Base-by-base conservation (phyloP, 495 filamentous ascomycete species). In the Annulohypoxylon stygium region DNA sequence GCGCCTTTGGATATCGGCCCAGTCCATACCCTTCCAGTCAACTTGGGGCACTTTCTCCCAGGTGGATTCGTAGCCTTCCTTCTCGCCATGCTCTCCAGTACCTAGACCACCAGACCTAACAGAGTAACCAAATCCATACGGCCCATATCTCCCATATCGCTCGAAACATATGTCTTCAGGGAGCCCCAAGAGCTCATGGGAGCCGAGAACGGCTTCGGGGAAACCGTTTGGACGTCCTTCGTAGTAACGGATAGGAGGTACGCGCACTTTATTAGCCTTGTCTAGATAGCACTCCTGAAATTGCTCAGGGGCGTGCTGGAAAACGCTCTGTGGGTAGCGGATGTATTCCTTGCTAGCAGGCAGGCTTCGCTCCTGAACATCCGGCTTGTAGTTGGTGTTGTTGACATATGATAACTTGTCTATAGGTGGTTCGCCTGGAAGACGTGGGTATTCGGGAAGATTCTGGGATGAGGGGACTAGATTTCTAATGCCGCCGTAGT, bases 161-260 rank as follows among this genome's bases (percentile, higher is more conserved):
- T 99, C 96, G 81, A 97, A 98, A 83, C 96, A 99, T 59, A 98
- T 87, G 78, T 97, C 92, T 66, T 97, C 89, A 33, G 90, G 90
- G 30, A 97, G 85, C 0, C 90, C 94, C 4, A 98, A 79, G 48
- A 97, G 82, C 4, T 91, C 87, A 77, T 97, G 92, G 0, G 92
- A 94, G 3, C 96, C 96, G 75, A 97, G 88, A 2, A 92, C 86
- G 58, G 92, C 86, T 41, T 93, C 89, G 0, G 96, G 97, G 79
- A 97, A 94, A 0, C 94, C 94, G 50, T 87, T 83, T 2, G 92
- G 89, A 4, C 95, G 86, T 3, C 94, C 95, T 10, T 87, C 80
- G 66, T 91, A 93, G 63, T 90, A 90, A 26, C 89, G 90, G 57
- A 96, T 80, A 4, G 80, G 71, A 9, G 94, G 94, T 10, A 94